These are phyloP conservation scores for Akanthomyces uredinophilus DNA, from an alignment of 2,329 filamentous ascomycete genomes.

Conservation along the genomic window DNA sequence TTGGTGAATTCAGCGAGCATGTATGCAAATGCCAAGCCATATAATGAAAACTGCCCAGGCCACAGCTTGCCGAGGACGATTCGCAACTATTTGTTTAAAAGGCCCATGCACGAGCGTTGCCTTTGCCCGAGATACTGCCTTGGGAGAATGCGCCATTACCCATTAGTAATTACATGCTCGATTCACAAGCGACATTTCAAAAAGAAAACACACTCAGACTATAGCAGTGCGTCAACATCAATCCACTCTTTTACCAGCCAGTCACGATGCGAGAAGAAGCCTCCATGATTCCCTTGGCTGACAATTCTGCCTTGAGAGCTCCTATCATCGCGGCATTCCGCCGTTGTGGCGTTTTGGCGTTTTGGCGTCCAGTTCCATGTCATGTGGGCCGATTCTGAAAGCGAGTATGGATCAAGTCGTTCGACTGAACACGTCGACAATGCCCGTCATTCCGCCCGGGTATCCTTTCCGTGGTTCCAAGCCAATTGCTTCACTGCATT, in stretches of 20 bases:
- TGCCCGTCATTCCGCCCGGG: background rate
- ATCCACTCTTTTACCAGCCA: background rate
- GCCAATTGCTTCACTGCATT: background rate
- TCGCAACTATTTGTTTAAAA: too few species aligned
- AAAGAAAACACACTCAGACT: background rate
- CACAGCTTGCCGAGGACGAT: too few species aligned
- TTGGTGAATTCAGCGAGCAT: too few species aligned
- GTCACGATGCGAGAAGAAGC: background rate
- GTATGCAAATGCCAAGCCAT: too few species aligned
- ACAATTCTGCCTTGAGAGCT: slow-evolving; percentile 9
- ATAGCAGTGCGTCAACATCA: background rate
- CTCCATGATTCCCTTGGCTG: background rate
- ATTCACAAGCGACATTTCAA: background rate
- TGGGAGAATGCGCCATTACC: too few species aligned
- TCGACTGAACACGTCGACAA: background rate
- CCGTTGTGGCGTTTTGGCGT: slow-evolving; percentile 7
- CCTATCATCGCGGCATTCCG: background rate
- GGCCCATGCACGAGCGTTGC: too few species aligned
- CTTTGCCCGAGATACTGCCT: too few species aligned
- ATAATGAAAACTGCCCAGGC: too few species aligned
- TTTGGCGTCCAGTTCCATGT: background rate
- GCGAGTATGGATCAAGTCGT: background rate
- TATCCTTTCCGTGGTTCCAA: background rate
- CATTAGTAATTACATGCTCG: background rate
- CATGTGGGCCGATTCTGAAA: background rate